Base-by-base conservation (phyloP, 2,329 filamentous ascomycete species). In the Penicillium sp. region DNA sequence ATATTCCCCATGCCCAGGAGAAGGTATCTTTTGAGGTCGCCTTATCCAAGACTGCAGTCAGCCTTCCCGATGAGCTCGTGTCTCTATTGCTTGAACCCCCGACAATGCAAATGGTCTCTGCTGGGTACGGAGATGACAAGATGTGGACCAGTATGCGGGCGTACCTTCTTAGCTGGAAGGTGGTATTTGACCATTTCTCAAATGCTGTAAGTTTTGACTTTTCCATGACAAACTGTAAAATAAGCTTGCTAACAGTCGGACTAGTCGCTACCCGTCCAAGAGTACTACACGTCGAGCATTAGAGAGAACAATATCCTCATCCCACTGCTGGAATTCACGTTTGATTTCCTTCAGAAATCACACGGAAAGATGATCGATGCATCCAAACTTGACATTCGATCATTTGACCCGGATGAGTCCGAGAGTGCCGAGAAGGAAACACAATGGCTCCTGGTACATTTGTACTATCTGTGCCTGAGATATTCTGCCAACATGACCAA, bases 131-230 rank as follows among this genome's bases (percentile, higher is more conserved):
- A 22, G 81, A 86, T 5, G 79, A 83, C 16, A 77, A 70, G 34
- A 89, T 92, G 65, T 91, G 91, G 11, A 77, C 85, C 0, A 69
- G 83, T 0, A 79, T 96, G 46, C 85, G 91, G 50, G 85, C 87
- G 10, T 99, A 97, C 67, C 80, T 99, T 3, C 79, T 96, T 29
- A 89, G 90, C 11, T 99, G 94, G 94, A 85, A 90, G 61, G 80
- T 97, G 1, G 82, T 97, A 0, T 97, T 96, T 69, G 91, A 96
- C 64, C 88, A 93, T 43, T 95, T 93, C 69, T 79, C 81, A 18
- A 85, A 86, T 20, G 86, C 92, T 13, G 80, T 82, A 77, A 60
- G 70, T 61, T 49, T 48, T 46, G 7, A 29, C 5, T 8, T 14
- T 5, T 20, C 6, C 7, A 3, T 7, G n/a, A 18, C 11, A 8